Percentiles rank a stretch among this genome's conserved stretches.
These are phyloP conservation scores for Blastomyces gilchristii DNA, from an alignment of 2,329 filamentous ascomycete species.

Conservation along the genomic window DNA sequence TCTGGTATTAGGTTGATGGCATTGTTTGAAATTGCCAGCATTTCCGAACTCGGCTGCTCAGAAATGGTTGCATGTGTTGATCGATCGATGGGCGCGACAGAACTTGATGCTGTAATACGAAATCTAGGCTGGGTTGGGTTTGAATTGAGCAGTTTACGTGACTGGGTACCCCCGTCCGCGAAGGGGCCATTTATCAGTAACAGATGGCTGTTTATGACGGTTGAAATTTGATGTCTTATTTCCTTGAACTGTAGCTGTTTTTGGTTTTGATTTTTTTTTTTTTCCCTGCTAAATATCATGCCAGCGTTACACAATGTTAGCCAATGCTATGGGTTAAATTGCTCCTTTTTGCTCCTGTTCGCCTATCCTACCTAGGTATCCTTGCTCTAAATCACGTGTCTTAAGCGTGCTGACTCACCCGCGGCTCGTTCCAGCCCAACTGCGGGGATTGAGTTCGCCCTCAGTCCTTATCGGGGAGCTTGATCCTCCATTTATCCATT, in stretches of 20 bases:
- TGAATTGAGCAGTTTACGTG: constrained; percentile 66
- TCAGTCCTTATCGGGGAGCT: neutral
- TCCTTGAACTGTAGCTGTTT: neutral
- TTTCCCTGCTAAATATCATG: neutral
- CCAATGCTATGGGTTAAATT: neutral
- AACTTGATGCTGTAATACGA: constrained; percentile 59
- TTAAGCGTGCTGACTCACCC: neutral
- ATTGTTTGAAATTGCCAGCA: constrained; percentile 75
- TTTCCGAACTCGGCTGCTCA: constrained; percentile 59
- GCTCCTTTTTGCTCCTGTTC: neutral
- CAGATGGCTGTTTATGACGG: constrained; percentile 76
- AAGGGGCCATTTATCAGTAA: constrained; percentile 57
- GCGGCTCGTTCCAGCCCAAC: neutral
- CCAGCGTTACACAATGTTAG: neutral
- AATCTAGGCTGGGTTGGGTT: constrained; percentile 93
- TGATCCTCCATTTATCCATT: no score
- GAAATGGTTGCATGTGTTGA: constrained; percentile 74
- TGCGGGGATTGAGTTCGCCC: neutral
- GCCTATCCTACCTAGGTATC: neutral
- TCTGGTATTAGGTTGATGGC: constrained; percentile 59
- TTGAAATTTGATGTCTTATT: constrained; percentile 56
- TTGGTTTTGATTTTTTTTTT: neutral
- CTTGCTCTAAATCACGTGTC: neutral
- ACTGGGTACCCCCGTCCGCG: constrained; percentile 50
- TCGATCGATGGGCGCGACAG: constrained; percentile 52